These are phyloP conservation scores for Acanthochlamys bracteata DNA, from an alignment of 106 monocot genomes.

Conservation along the genomic window DNA sequence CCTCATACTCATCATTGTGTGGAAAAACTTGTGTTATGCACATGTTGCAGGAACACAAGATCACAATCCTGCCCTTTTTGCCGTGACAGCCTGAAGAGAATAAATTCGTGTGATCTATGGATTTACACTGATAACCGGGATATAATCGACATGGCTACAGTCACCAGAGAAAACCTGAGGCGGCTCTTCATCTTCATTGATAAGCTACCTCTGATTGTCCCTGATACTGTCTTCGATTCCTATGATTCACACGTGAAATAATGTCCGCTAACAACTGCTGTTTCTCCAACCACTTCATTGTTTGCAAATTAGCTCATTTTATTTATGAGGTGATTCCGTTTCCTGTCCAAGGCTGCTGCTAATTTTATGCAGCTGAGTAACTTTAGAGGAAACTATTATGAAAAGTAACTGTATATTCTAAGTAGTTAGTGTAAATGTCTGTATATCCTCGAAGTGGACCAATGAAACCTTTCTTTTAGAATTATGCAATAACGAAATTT, in stretches of 20 bases:
- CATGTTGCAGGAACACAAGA: slow-evolving; percentile 47
- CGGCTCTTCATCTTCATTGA: slow-evolving; percentile 63
- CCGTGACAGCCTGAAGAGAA: slow-evolving; percentile 39
- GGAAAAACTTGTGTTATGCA: too few species aligned
- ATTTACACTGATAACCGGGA: slow-evolving; percentile 39
- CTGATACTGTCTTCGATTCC: slow-evolving; percentile 25
- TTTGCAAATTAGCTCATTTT: background rate
- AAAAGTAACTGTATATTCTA: slow-evolving; percentile 1
- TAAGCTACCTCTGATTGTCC: slow-evolving; percentile 48
- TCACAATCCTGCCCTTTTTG: slow-evolving; percentile 80
- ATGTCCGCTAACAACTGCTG: background rate
- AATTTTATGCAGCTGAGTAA: slow-evolving; percentile 1
- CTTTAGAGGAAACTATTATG: background rate
- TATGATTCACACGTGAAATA: slow-evolving; percentile 37
- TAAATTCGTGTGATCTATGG: slow-evolving; percentile 39
- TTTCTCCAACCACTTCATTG: slow-evolving; percentile 6
- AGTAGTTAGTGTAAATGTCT: slow-evolving; percentile 6
- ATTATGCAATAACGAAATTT: too few species aligned
- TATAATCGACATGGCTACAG: slow-evolving; percentile 34
- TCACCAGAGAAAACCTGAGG: slow-evolving; percentile 43
- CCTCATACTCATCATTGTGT: background rate
- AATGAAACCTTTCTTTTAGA: too few species aligned
- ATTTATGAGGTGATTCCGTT: slow-evolving; percentile 12
- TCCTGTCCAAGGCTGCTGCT: slow-evolving; percentile 4
- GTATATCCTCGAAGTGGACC: slow-evolving; percentile 2